Conservation (phyloP, 2,329 filamentous ascomycete genomes). For the Amylocarpus encephaloides region DNA sequence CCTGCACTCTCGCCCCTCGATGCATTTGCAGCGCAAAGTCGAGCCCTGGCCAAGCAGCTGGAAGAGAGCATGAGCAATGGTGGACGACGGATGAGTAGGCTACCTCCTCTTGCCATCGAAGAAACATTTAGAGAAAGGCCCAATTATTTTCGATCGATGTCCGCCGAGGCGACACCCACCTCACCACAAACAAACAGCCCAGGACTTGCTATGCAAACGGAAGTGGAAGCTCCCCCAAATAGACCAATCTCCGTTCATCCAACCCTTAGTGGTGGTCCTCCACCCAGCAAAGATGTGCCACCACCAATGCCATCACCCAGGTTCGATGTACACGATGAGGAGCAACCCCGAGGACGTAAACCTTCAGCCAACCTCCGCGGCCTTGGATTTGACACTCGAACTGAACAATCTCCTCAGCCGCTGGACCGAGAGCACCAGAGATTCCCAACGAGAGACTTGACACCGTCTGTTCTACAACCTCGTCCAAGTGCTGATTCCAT, state of each 20-base stretch:
- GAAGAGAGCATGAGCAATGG: conserved; percentile 70
- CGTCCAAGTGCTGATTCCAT: conserved; percentile 27
- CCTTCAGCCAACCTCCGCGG: conserved; percentile 12
- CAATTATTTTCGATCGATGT: conserved; percentile 73
- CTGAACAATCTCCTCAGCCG: conserved; percentile 52
- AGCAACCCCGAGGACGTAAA: conserved; percentile 22
- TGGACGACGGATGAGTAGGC: conserved; percentile 74
- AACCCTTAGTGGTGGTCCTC: conserved; percentile 49
- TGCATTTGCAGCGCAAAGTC: conserved; percentile 88
- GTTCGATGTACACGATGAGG: conserved; percentile 20
- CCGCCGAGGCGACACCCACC: conserved; percentile 44
- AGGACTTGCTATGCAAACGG: conserved; percentile 45
- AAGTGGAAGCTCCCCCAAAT: conserved; percentile 45
- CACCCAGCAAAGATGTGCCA: not conserved
- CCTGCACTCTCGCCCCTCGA: conserved; percentile 91
- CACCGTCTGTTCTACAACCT: conserved; percentile 17
- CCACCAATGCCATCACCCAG: conserved; percentile 7
- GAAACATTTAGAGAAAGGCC: conserved; percentile 75
- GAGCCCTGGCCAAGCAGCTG: conserved; percentile 78
- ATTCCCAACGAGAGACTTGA: conserved; percentile 10
- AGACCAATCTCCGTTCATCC: conserved; percentile 71
- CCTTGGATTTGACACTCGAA: conserved; percentile 44
- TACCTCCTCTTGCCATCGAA: conserved; percentile 76
- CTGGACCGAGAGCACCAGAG: conserved; percentile 33
- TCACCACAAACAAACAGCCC: conserved; percentile 28